Base-by-base conservation (phyloP, 306 rosid genomes). In the Gynostemma pentaphyllum region DNA sequence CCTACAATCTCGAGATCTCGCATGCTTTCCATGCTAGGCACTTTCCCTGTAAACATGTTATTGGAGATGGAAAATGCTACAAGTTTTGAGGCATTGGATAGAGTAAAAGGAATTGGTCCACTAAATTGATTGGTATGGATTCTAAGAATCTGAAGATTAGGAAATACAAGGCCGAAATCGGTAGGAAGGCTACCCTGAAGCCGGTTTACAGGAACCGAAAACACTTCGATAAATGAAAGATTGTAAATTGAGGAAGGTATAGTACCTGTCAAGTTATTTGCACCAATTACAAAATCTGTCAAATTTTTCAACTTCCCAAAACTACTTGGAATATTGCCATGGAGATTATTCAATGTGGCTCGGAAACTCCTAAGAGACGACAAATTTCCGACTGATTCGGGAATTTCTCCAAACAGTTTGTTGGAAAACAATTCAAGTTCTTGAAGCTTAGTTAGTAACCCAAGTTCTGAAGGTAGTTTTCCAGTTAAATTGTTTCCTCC, bases 181-280 rank as follows among this genome's bases (percentile, higher is more conserved):
- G 15, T 42, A 5, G 78, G 77, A 40, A 78, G 71, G 40, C 53
- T 26, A 54, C 82, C 76, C 21, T 67, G 1, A 39, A 78, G 62
- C 41, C 57, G n/a, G 45, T 70, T 78, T 0, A 2, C 4, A 1
- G 2, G 12, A 19, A 71, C 41, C 1, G 62, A 46, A 3, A 79
- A 19, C 7, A 1, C 0, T 23, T 1, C 18, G 1, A 78, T 34
- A 0, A 66, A 74, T 11, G 77, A 71, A 23, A 74, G 39, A 23
- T 74, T 78, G 68, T 63, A 72, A 2, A 72, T 28, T 0, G 74
- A 72, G 49, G 67, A 37, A 54, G 66, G 81, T 29, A 77, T 23
- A 1, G 37, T 26, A 63, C 81, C 78, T 8, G 39, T 56, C 36
- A 77, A 11, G 9, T 65, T 19, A 24, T 72, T 72, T 13, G 1